Evolutionary conservation across 768 basidiomycete species (phyloP), one percentile per base, ranked within the genome.

Genomic region (Tremella mesenterica): DNA sequence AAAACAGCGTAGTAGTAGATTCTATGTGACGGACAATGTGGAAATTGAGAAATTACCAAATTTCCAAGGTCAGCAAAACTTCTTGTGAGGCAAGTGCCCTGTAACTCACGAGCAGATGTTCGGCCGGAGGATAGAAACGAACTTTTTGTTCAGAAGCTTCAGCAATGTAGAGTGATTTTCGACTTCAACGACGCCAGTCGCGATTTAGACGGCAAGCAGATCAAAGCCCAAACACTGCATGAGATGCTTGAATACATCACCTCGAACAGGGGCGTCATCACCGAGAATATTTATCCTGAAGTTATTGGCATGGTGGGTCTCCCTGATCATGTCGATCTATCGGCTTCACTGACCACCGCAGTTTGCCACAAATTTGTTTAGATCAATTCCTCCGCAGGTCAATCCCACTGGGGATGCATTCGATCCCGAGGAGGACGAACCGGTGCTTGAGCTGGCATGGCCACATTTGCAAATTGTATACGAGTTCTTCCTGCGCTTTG

Each of bases 161-260:
- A 86, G 73, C 95, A 99, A 72, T 97, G 93, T 76, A 84, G 86
- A 52, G 91, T 96, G 58, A 77, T 99, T 36, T 99, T 99, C 74
- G 95, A 99, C 76, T 99, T 99, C 75, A 97, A 96, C 71, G 95
- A 99, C 71, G 87, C 91, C 43, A 92, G 87, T 65, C 79, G 87
- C 26, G 95, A 99, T 66, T 81, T 99, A 68, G 87, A 85, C 74
- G 92, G 91, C 61, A 99, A 99, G 77, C 93, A 96, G 74, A 87
- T 97, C 76, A 99, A 99, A 78, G 88, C 92, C 1, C 90, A 95
- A 74, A 89, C 95, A 13, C 76, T 99, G 57, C 88, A 95, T 61
- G 95, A 99, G 77, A 88, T 99, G 88, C 80, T 99, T 70, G 95
- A 99, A 71, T 97, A 96, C 72, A 95, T 99, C 75, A 96, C 92